Evolutionary conservation across 2,329 filamentous ascomycete genomes (phyloP).

Genomic region (Sporothrix globosa): DNA sequence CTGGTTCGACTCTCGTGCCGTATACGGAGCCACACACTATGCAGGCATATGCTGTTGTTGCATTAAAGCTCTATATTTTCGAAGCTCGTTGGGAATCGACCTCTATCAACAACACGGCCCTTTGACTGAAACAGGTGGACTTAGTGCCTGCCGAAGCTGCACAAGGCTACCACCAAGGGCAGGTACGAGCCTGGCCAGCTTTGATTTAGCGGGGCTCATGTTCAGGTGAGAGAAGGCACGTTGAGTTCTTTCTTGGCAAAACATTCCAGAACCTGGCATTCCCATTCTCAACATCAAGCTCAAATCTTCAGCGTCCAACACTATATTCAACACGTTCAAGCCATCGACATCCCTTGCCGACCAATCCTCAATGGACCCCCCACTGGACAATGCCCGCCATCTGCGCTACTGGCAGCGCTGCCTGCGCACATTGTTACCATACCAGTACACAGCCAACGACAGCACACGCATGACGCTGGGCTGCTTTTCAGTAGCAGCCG

Average conservation of each 20-base stretch:
- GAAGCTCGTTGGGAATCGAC: neutral
- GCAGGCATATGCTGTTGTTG: neutral
- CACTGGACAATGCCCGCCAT: slow-evolving; percentile 67
- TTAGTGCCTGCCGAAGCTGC: neutral
- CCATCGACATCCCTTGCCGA: neutral
- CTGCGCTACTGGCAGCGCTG: slow-evolving; percentile 93
- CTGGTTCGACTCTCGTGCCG: slow-evolving; percentile 3
- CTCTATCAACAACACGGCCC: neutral
- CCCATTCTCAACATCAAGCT: neutral
- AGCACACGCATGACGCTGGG: slow-evolving; percentile 87
- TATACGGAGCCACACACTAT: neutral
- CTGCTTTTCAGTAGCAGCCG: slow-evolving; percentile 84
- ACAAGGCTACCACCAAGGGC: slow-evolving; percentile 13
- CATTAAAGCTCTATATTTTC: neutral
- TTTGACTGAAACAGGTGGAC: neutral
- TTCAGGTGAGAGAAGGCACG: neutral
- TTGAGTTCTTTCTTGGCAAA: neutral
- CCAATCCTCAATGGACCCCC: slow-evolving; percentile 37
- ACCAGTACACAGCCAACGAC: slow-evolving; percentile 84
- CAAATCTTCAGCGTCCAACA: neutral
- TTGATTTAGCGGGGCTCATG: neutral
- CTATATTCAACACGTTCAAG: neutral
- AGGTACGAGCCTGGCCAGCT: neutral
- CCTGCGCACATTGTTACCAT: slow-evolving; percentile 76
- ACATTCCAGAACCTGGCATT: neutral